Evolutionary conservation across 495 filamentous ascomycete species (phyloP).

Genomic region (Pyrenula aspistea): DNA sequence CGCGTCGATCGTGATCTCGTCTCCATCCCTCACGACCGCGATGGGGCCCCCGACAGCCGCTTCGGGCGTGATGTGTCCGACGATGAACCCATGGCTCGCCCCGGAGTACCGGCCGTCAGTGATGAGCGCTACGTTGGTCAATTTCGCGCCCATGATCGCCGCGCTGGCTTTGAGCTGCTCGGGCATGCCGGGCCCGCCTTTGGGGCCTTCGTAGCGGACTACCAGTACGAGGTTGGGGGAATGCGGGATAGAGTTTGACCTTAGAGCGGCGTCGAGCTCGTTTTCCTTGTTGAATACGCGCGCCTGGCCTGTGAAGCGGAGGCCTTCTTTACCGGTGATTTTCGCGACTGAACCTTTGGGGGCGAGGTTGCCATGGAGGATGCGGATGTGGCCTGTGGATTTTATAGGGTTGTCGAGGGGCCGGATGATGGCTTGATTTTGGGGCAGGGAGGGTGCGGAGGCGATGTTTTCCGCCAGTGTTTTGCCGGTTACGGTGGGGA

Average conservation of each 20-base stretch:
- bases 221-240: conserved; percentile 82
- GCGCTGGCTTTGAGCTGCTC: conserved; percentile 86
- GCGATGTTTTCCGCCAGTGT: conserved; percentile 82
- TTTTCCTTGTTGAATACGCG: conserved; percentile 87
- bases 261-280: conserved; percentile 64
- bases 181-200: conserved; percentile 98
- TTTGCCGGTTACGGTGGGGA: conserved; percentile 85
- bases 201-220: conserved; percentile 91
- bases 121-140: conserved; percentile 59
- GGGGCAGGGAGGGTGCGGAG: conserved; percentile 66
- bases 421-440: conserved; percentile 77
- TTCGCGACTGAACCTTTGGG: conserved; percentile 92
- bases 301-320: conserved; percentile 68
- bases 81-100: conserved; percentile 40
- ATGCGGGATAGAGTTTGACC: conserved; percentile 56
- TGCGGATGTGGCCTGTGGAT: conserved; percentile 74
- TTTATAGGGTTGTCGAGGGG: conserved; percentile 79
- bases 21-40: conserved; percentile 41
- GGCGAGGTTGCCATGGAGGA: conserved; percentile 81
- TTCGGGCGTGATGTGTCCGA: conserved; percentile 44
- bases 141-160: conserved; percentile 82
- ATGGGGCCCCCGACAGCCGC: conserved; percentile 47
- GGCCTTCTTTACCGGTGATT: conserved; percentile 94
- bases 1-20: conserved; percentile 43
- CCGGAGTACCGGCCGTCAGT: conserved; percentile 37